phyloP scores from a whole-genome alignment of 768 basidiomycete genomes.

The Tulasnella calospora region DNA sequence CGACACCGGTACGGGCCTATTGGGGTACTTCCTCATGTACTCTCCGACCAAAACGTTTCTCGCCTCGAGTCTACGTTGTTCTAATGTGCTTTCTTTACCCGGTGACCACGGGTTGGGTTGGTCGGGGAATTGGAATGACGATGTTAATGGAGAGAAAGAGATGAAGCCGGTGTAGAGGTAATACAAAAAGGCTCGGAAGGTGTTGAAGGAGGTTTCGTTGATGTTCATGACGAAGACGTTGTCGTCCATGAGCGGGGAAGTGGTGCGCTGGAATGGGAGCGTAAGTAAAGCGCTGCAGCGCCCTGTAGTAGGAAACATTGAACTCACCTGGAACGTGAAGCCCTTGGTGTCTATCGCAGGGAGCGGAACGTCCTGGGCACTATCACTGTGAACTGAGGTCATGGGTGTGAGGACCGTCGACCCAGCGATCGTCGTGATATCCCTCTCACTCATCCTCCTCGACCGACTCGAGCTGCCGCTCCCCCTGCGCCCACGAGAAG shows the following conservation, averaged over 20 bases:
- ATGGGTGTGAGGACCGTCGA: background rate
- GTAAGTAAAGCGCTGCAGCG: background rate
- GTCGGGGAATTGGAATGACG: conserved; percentile 13
- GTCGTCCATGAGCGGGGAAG: conserved; percentile 10
- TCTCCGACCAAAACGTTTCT: conserved; percentile 6
- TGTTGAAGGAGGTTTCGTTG: conserved; percentile 22
- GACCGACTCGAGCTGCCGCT: conserved; percentile 1
- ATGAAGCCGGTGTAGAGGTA: conserved; percentile 23
- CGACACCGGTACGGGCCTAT: conserved; percentile 17
- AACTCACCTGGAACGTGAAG: conserved; percentile 1
- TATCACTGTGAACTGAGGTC: background rate
- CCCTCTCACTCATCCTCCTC: conserved; percentile 8
- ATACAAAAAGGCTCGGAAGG: conserved; percentile 19
- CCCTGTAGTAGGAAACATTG: background rate
- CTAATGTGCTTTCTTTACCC: background rate
- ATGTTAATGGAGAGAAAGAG: conserved; percentile 18
- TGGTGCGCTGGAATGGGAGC: background rate
- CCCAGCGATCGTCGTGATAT: conserved; percentile 2
- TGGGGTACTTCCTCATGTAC: conserved; percentile 17
- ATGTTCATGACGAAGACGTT: conserved; percentile 23
- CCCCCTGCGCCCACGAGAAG: background rate
- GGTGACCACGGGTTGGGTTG: background rate
- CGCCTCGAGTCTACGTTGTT: conserved; percentile 11
- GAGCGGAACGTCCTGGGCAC: background rate
- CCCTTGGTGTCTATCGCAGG: background rate